Evolutionary conservation across 2,329 filamentous ascomycete species (phyloP).

Genomic region (Colletotrichum sublineola): DNA sequence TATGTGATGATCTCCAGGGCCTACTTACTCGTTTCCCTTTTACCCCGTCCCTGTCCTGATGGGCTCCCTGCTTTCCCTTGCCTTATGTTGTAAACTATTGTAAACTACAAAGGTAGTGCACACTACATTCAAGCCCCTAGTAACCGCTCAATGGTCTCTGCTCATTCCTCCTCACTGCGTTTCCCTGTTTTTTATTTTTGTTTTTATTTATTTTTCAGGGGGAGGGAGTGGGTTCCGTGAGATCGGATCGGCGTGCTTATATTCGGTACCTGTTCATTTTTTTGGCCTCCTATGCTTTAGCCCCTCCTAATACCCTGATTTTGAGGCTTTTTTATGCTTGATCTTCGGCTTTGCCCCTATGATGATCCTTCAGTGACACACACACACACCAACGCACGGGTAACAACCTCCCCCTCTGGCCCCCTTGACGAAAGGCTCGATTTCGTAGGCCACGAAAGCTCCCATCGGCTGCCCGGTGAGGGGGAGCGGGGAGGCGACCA

Average conservation of each 20-base stretch:
- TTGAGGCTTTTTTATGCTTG: background rate
- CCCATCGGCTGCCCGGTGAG: slow-evolving; percentile 11
- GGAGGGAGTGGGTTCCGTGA: slow-evolving; percentile 4
- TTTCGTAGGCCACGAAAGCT: background rate
- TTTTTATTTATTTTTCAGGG: too few relatives aligned
- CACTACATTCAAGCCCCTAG: background rate
- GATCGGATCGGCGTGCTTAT: slow-evolving; percentile 24
- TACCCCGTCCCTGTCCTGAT: background rate
- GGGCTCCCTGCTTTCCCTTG: background rate
- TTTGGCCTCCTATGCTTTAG: background rate
- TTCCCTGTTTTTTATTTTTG: slow-evolving; percentile 19
- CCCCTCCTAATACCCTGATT: background rate
- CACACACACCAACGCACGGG: background rate
- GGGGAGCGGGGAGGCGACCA: background rate
- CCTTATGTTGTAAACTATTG: background rate
- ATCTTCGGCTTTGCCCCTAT: background rate
- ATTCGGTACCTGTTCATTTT: background rate
- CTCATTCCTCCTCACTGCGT: background rate
- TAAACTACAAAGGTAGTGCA: too few relatives aligned
- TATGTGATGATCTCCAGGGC: slow-evolving; percentile 33
- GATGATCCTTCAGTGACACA: slow-evolving; percentile 13
- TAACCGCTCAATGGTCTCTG: slow-evolving; percentile 2
- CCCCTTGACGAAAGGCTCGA: background rate
- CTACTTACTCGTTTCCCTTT: slow-evolving; percentile 3
- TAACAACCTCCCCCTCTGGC: background rate